A percentile compares a stretch with the other conserved stretches of the same genome.
phyloP scores from a whole-genome alignment of 2,329 filamentous ascomycete genomes.

The Calonectria hawksworthii region DNA sequence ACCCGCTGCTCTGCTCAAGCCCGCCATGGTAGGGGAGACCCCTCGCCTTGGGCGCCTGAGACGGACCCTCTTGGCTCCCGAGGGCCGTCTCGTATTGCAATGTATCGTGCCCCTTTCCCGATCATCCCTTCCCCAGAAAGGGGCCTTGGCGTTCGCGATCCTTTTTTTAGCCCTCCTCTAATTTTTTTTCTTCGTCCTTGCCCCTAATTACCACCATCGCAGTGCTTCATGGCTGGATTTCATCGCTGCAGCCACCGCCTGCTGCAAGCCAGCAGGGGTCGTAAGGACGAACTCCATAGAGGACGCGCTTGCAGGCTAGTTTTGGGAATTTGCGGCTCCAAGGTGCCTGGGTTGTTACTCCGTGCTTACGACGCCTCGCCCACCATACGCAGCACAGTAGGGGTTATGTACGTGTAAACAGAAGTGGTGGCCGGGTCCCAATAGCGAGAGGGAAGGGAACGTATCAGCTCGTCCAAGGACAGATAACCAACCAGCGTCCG shows the following conservation, averaged over 20 bases:
- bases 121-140: neutral
- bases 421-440: neutral
- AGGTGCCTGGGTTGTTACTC: slow-evolving; percentile 11
- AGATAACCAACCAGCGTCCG: neutral
- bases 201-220: neutral
- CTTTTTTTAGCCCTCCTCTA: neutral
- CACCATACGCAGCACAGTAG: neutral
- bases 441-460: neutral
- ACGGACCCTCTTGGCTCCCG: slow-evolving; percentile 6
- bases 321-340: slow-evolving; percentile 1
- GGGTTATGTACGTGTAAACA: neutral
- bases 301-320: neutral
- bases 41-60: neutral
- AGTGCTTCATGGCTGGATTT: neutral
- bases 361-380: slow-evolving; percentile 19
- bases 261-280: neutral
- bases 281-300: neutral
- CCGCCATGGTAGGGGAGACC: neutral
- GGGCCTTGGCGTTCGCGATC: neutral
- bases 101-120: slow-evolving; percentile 9
- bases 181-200: too few relatives aligned
- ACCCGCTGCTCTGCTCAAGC: neutral
- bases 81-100: slow-evolving; percentile 18
- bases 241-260: neutral
- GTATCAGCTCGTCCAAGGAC: neutral